Evolutionary conservation across 1,139 yeast species (phyloP), one percentile per base, ranked within the genome.

Genomic region (Hyphopichia khmerensis): DNA sequence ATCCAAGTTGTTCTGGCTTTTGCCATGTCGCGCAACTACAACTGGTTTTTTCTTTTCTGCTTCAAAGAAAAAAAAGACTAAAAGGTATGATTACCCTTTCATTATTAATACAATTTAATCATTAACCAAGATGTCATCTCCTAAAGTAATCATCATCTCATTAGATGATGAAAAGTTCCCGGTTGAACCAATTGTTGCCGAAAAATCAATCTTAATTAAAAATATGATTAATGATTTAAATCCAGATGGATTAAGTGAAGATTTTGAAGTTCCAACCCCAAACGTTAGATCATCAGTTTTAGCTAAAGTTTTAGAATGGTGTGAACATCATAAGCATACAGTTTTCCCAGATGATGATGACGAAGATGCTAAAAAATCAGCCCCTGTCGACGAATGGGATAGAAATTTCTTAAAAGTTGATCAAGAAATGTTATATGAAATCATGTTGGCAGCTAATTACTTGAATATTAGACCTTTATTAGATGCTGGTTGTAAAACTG

Each of bases 361-460:
- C 47, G 95, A 86, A 50, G 93, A 85, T 58, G 80, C 90, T 21
- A 87, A 88, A 57, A 88, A 87, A 55, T 77, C 88, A 5, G 88
- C 89, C 4, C 93, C 93, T 1, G 85, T 93, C 43, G 93, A 87
- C 51, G 95, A 91, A 47, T 95, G 99, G 99, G 99, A 95, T 68
- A 88, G 88, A 65, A 89, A 87, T 63, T 95, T 93, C 65, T 79
- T 95, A 60, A 88, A 89, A 55, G 98, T 95, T 35, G 99, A 95
- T 66, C 99, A 95, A 66, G 99, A 95, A 62, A 90, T 95, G 97
- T 80, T 95, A 50, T 95, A 93, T 60, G 99, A 93, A 63, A 93
- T 95, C 64, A 90, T 95, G 51, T 74, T 89, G 47, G 96, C 99
- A 15, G 97, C 99, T 38, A 95, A 95, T 67, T 95, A 90, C 65